These are phyloP conservation scores for Hymenoscyphus linearis DNA, from an alignment of 2,329 filamentous ascomycete genomes.

Conservation along the genomic window DNA sequence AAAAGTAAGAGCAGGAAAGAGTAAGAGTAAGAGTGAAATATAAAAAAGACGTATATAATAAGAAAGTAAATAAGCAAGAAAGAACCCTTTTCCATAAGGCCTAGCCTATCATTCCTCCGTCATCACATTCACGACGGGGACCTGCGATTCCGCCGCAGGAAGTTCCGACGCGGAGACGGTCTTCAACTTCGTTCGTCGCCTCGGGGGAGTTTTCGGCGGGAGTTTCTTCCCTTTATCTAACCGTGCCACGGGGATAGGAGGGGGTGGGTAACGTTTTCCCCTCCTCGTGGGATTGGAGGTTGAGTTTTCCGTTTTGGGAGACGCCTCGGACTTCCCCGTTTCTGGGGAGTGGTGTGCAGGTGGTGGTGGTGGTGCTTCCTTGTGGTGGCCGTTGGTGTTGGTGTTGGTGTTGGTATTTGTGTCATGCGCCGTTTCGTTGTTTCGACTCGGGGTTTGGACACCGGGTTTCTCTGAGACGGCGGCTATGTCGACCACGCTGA, in stretches of 20 bases:
- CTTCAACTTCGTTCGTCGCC: constrained; percentile 31
- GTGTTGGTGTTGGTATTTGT: no score
- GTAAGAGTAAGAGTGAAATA: not conserved
- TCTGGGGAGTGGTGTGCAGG: not conserved
- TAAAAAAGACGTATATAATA: not conserved
- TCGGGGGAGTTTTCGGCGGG: constrained; percentile 31
- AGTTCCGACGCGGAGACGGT: constrained; percentile 16
- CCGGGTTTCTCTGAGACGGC: constrained; percentile 77
- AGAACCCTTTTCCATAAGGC: no score
- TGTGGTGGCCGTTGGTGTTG: constrained; percentile 6
- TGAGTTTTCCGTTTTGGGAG: constrained; percentile 16
- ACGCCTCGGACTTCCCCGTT: constrained; percentile 5
- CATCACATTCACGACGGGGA: no score
- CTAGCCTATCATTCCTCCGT: no score
- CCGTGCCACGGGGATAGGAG: constrained; percentile 23
- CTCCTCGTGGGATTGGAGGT: constrained; percentile 19
- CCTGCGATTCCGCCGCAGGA: not conserved
- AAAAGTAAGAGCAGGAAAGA: no score
- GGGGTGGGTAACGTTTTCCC: constrained; percentile 23
- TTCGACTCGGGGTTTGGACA: constrained; percentile 72
- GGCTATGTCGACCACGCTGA: constrained; percentile 74
- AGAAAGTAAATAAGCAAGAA: no score
- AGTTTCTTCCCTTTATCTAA: constrained; percentile 28
- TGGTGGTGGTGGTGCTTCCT: constrained; percentile 7
- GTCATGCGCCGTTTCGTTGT: constrained; percentile 28